phyloP scores from a whole-genome alignment of 2,329 filamentous ascomycete genomes.

The Calonectria pseudoreteaudii region DNA sequence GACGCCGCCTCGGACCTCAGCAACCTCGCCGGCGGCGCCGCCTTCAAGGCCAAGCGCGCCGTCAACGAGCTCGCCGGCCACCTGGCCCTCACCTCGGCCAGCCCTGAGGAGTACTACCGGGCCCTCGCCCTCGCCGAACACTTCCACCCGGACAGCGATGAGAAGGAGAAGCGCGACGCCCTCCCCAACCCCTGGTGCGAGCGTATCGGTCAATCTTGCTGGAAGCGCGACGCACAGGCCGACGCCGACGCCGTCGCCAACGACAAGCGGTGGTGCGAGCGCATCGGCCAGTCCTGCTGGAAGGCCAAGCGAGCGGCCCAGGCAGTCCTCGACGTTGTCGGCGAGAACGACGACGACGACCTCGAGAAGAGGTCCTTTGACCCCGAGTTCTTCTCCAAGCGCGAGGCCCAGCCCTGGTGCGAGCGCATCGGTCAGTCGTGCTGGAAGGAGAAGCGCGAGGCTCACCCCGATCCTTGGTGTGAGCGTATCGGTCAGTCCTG shows the following conservation, averaged over 20 bases:
- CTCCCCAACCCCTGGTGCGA: conserved; percentile 48
- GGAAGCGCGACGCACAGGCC: conserved; percentile 49
- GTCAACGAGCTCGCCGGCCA: conserved; percentile 53
- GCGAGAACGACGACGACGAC: conserved; percentile 23
- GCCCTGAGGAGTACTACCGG: conserved; percentile 48
- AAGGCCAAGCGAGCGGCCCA: conserved; percentile 49
- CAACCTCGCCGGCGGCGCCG: conserved; percentile 50
- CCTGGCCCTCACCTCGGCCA: conserved; percentile 46
- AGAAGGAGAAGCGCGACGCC: conserved; percentile 37
- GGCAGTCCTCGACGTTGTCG: conserved; percentile 44
- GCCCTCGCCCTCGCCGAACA: conserved; percentile 44
- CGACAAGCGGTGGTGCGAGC: conserved; percentile 43
- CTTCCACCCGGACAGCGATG: conserved; percentile 35
- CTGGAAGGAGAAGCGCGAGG: conserved; percentile 48
- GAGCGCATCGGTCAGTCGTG: conserved; percentile 46
- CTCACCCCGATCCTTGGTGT: conserved; percentile 42
- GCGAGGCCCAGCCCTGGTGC: conserved; percentile 45
- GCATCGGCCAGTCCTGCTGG: conserved; percentile 51
- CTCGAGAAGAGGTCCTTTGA: conserved; percentile 46
- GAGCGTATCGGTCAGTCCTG: conserved; percentile 47
- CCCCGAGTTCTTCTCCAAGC: conserved; percentile 49
- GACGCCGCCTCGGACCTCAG: conserved; percentile 41
- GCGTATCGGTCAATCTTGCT: conserved; percentile 55
- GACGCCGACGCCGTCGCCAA: conserved; percentile 49
- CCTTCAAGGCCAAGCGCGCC: conserved; percentile 53